These are phyloP conservation scores for Penicillium paradoxum DNA, from an alignment of 495 filamentous ascomycete genomes.

Conservation along the genomic window DNA sequence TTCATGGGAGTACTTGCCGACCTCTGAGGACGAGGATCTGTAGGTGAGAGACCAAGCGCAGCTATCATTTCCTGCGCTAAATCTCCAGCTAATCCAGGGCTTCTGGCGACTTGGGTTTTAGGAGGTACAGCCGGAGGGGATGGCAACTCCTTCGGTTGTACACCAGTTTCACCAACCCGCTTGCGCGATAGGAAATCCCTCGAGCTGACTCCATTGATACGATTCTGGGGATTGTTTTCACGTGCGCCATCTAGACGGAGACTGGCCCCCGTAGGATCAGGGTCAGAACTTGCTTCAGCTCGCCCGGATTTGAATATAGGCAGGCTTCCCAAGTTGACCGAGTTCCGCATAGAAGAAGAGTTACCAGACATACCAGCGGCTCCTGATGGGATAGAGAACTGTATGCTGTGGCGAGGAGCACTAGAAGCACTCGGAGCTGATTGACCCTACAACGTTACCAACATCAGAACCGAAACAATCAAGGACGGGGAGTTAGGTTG, in stretches of 20 bases:
- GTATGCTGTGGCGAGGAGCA: conserved; percentile 20
- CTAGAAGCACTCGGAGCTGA: conserved; percentile 25
- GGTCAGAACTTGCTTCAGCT: not conserved
- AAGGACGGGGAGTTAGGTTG: conserved; percentile 12
- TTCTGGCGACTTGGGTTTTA: not conserved
- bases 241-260: conserved; percentile 5
- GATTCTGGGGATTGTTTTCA: conserved; percentile 8
- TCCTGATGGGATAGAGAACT: conserved; percentile 16
- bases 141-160: not conserved
- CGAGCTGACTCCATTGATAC: conserved; percentile 4
- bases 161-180: not conserved
- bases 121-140: not conserved
- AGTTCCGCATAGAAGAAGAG: conserved; percentile 16
- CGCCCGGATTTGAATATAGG: conserved; percentile 22
- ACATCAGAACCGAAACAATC: conserved; percentile 24
- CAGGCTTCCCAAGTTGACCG: conserved; percentile 21
- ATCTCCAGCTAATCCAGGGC: conserved; percentile 6
- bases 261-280: not conserved
- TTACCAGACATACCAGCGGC: conserved; percentile 14
- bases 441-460: conserved; percentile 43
- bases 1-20: conserved; percentile 1
- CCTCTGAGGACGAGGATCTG: conserved; percentile 5
- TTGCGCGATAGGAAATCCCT: conserved; percentile 3
- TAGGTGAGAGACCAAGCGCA: conserved; percentile 24
- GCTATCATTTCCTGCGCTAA: conserved; percentile 26